Conservation (phyloP, 2,329 filamentous ascomycete species). For the Colletotrichum liaoningense region DNA sequence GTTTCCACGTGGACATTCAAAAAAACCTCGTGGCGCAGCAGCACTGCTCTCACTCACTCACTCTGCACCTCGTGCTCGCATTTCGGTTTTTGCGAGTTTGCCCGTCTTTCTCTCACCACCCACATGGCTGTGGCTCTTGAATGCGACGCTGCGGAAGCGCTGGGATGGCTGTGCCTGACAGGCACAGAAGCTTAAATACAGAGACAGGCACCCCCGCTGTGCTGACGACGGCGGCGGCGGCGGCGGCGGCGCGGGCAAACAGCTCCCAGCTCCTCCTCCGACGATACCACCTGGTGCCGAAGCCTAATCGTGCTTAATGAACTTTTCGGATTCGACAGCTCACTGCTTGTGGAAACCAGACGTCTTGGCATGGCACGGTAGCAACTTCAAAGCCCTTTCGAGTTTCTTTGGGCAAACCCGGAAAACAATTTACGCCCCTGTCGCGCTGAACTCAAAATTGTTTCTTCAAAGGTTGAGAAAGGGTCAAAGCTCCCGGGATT, state of each 20-base stretch:
- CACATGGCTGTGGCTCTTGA: background rate
- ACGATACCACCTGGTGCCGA: background rate
- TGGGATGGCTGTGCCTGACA: slow-evolving; percentile 7
- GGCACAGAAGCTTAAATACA: background rate
- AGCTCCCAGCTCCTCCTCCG: background rate
- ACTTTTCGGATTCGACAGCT: background rate
- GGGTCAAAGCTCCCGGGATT: background rate
- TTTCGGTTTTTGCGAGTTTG: background rate
- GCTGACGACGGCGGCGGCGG: background rate
- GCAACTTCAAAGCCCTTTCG: no score
- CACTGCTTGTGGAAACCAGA: background rate
- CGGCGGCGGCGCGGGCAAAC: background rate
- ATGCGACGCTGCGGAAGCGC: slow-evolving; percentile 21
- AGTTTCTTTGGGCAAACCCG: no score
- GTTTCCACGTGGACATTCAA: background rate
- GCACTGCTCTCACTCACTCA: background rate
- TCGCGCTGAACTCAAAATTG: no score
- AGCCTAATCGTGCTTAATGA: background rate
- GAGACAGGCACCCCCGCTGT: no score
- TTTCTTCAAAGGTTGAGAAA: background rate
- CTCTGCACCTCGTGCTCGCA: background rate
- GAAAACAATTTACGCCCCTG: no score
- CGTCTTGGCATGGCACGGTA: background rate
- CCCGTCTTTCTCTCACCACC: no score
- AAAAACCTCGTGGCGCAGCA: background rate